Evolutionary conservation across 2,329 filamentous ascomycete species (phyloP).

Genomic region (Myriosclerotinia curreyana): DNA sequence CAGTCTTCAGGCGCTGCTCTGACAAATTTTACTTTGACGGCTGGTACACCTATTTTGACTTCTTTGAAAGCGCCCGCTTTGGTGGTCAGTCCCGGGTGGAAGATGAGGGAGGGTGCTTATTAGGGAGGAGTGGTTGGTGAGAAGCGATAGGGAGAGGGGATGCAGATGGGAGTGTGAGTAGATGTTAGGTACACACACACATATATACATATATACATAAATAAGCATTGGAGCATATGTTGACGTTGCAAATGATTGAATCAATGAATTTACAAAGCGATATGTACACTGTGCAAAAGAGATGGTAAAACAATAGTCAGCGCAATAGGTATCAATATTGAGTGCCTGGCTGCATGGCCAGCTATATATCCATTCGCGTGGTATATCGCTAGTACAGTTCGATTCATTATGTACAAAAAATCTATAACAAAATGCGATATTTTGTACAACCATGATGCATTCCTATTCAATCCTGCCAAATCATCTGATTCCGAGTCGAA

Average conservation of each 20-base stretch:
- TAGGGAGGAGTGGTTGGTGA: constrained; percentile 8
- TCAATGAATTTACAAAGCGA: too few relatives aligned
- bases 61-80: constrained; percentile 30
- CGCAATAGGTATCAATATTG: neutral
- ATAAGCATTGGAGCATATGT: too few relatives aligned
- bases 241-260: too few relatives aligned
- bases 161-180: neutral
- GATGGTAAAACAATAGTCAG: neutral
- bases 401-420: constrained; percentile 11
- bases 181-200: constrained; percentile 22
- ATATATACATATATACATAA: too few relatives aligned
- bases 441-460: neutral
- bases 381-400: neutral
- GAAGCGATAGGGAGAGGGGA: neutral
- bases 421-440: neutral
- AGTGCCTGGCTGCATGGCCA: too few relatives aligned
- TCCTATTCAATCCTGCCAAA: neutral
- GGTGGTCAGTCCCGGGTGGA: constrained; percentile 33
- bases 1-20: constrained; percentile 34
- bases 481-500: neutral
- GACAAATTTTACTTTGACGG: constrained; percentile 32
- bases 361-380: neutral
- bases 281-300: neutral
- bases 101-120: constrained; percentile 35
- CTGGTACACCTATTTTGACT: constrained; percentile 32